A percentile compares a stretch with the other conserved stretches of the same genome.
Conservation (phyloP, 306 rosid genomes). For the Vigna nakashimae region DNA sequence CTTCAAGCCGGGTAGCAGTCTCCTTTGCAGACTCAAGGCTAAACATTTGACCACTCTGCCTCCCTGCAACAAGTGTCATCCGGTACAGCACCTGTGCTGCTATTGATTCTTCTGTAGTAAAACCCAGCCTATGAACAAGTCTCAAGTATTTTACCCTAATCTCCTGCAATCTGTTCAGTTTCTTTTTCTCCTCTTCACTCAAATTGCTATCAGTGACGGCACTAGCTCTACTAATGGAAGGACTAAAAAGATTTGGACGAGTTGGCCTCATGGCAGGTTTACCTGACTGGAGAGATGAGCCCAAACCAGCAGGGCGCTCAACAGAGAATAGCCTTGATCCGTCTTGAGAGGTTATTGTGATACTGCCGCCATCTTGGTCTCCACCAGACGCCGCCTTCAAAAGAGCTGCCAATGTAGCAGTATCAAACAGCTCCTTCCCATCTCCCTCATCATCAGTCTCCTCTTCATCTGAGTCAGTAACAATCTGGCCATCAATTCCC, state of each 20-base stretch:
- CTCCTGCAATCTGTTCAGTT: slow-evolving; percentile 76
- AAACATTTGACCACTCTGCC: slow-evolving; percentile 66
- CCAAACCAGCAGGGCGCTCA: slow-evolving; percentile 99
- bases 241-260: slow-evolving; percentile 59
- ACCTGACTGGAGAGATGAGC: slow-evolving; percentile 74
- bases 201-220: slow-evolving; percentile 61
- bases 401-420: slow-evolving; percentile 94
- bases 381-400: slow-evolving; percentile 87
- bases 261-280: slow-evolving; percentile 69
- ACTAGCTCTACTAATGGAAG: slow-evolving; percentile 55
- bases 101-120: slow-evolving; percentile 79
- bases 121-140: slow-evolving; percentile 81
- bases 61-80: slow-evolving; percentile 73
- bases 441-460: slow-evolving; percentile 87
- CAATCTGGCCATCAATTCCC: slow-evolving; percentile 91
- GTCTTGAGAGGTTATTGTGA: slow-evolving; percentile 85
- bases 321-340: slow-evolving; percentile 94
- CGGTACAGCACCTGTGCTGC: slow-evolving; percentile 90
- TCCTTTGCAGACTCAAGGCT: slow-evolving; percentile 80
- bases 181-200: slow-evolving; percentile 81
- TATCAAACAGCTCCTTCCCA: slow-evolving; percentile 87
- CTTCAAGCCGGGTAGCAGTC: slow-evolving; percentile 79
- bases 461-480: slow-evolving; percentile 84
- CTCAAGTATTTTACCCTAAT: slow-evolving; percentile 80
- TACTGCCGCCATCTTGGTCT: slow-evolving; percentile 74